Percentiles rank a stretch among this genome's conserved stretches.
Evolutionary conservation across 805 yeast genomes (phyloP).

Genomic region (Hanseniaspora meyeri): DNA sequence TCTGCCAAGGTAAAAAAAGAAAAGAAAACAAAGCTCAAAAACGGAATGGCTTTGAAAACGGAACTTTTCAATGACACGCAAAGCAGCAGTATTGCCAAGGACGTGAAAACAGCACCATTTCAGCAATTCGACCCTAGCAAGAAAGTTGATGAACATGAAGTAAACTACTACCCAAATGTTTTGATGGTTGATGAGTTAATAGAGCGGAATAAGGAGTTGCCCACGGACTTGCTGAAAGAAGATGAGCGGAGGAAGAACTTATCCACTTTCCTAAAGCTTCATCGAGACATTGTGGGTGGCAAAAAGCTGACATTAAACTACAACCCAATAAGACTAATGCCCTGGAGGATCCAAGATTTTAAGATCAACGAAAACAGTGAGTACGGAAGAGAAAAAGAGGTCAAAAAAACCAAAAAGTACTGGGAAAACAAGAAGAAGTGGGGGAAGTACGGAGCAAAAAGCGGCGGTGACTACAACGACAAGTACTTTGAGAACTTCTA

Average conservation of each 20-base stretch:
- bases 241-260: background rate
- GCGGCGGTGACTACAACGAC: background rate
- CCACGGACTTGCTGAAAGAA: background rate
- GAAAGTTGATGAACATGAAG: background rate
- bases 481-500: constrained; percentile 1
- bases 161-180: background rate
- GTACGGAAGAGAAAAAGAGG: background rate
- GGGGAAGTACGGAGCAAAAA: background rate
- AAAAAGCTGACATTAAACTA: background rate
- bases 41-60: background rate
- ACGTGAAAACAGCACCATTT: background rate
- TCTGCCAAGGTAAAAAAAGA: background rate
- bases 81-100: background rate
- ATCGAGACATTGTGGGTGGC: background rate
- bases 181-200: background rate
- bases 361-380: constrained; percentile 5
- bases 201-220: background rate
- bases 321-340: constrained; percentile 11
- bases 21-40: background rate
- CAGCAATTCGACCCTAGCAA: background rate
- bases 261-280: background rate
- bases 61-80: background rate
- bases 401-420: constrained; percentile 7
- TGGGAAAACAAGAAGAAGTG: constrained; percentile 2
- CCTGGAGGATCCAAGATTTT: constrained; percentile 13